phyloP scores from a whole-genome alignment of 306 rosid species.

The Ochetophila trinervis region DNA sequence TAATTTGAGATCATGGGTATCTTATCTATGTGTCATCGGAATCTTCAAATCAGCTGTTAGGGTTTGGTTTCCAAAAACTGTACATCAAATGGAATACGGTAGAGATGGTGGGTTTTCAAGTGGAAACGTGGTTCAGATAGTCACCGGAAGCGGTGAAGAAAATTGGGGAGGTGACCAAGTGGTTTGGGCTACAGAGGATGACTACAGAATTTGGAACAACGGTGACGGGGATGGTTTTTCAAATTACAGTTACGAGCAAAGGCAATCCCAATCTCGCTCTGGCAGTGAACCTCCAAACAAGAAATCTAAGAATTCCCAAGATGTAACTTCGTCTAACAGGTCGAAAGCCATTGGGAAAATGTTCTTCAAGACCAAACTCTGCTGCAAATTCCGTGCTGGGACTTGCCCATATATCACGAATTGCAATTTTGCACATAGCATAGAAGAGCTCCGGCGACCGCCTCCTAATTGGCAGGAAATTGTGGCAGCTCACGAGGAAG shows the following conservation, averaged over 20 bases:
- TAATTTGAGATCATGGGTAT: constrained; percentile 22
- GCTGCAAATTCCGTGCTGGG: constrained; percentile 93
- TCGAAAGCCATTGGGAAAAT: constrained; percentile 91
- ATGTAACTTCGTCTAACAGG: constrained; percentile 51
- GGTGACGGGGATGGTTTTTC: constrained; percentile 55
- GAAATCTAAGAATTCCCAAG: constrained; percentile 77
- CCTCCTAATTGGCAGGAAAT: constrained; percentile 98
- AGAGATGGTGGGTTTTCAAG: constrained; percentile 34
- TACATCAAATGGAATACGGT: constrained; percentile 54
- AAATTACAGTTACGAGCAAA: constrained; percentile 66
- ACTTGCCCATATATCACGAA: constrained; percentile 86
- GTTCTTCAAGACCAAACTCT: constrained; percentile 97
- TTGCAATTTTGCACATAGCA: constrained; percentile 96
- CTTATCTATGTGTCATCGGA: not conserved
- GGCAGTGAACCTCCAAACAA: constrained; percentile 85
- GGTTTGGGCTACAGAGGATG: constrained; percentile 97
- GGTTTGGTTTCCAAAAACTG: constrained; percentile 22
- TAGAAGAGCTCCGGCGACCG: constrained; percentile 94
- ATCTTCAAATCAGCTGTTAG: constrained; percentile 8
- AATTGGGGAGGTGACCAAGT: constrained; percentile 75
- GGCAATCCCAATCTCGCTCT: constrained; percentile 61
- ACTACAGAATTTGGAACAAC: constrained; percentile 78
- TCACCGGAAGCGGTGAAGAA: constrained; percentile 54
- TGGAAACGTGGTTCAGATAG: constrained; percentile 74
- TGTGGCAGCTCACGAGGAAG: constrained; percentile 95